A percentile compares a stretch with the other conserved stretches of the same genome.
Evolutionary conservation across 2,329 filamentous ascomycete genomes (phyloP).

Genomic region (Fusarium falciforme): DNA sequence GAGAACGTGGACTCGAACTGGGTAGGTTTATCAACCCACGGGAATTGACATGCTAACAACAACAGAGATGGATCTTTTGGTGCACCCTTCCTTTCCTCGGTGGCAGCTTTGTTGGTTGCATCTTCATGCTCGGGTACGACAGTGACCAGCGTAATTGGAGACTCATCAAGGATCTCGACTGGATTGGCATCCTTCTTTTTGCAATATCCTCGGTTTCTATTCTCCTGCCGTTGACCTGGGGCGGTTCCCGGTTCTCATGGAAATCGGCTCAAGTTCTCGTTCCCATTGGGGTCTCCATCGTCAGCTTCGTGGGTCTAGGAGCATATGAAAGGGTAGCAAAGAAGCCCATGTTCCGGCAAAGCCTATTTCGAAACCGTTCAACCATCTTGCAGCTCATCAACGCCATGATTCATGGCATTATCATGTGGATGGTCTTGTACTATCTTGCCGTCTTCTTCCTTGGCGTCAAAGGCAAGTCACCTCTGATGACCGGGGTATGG

Average conservation of each 20-base stretch:
- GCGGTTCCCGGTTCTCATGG: constrained; percentile 37
- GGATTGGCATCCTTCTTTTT: constrained; percentile 71
- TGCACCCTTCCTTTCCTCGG: constrained; percentile 49
- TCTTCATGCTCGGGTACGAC: constrained; percentile 45
- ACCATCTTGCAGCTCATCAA: constrained; percentile 36
- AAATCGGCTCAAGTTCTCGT: constrained; percentile 57
- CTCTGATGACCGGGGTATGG: constrained; percentile 54
- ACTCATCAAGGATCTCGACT: constrained; percentile 62
- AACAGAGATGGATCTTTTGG: constrained; percentile 51
- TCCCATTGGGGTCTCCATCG: constrained; percentile 66
- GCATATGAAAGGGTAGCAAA: constrained; percentile 29
- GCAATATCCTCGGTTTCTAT: constrained; percentile 32
- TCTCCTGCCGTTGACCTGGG: constrained; percentile 31
- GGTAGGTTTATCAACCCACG: constrained; percentile 20
- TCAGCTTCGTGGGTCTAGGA: constrained; percentile 53
- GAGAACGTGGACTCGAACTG: constrained; percentile 32
- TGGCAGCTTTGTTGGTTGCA: constrained; percentile 35
- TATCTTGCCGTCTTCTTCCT: constrained; percentile 45
- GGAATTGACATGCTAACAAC: background rate
- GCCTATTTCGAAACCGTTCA: constrained; percentile 35
- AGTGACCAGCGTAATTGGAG: background rate
- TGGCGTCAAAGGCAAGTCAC: constrained; percentile 34
- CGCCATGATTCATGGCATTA: constrained; percentile 38
- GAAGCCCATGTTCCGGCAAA: constrained; percentile 40
- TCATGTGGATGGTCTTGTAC: constrained; percentile 46